Evolutionary conservation across 1,284 basidiomycete genomes (phyloP), one percentile per base, ranked within the genome.

Genomic region (Hymenochaete sp.): DNA sequence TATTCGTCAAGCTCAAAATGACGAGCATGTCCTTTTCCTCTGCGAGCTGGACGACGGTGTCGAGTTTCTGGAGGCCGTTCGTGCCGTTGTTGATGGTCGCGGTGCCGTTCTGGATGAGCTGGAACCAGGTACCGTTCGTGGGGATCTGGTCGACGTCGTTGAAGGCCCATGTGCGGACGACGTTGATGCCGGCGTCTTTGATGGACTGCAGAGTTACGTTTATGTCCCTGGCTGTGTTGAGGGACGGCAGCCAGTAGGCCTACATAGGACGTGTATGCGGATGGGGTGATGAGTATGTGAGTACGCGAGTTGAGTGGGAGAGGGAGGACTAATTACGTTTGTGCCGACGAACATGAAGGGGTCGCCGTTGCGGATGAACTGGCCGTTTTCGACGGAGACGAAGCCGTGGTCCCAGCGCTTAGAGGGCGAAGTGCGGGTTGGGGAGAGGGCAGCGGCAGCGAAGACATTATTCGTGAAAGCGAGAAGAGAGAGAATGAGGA

Each of bases 271-370:
- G n/a, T n/a, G n/a, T n/a, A n/a, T n/a, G n/a, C n/a, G n/a, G n/a
- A n/a, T n/a, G n/a, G n/a, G n/a, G n/a, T n/a, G n/a, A n/a, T n/a
- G n/a, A n/a, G n/a, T n/a, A n/a, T n/a, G n/a, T n/a, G n/a, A n/a
- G n/a, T n/a, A n/a, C n/a, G n/a, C n/a, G n/a, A n/a, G n/a, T n/a
- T n/a, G n/a, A n/a, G n/a, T n/a, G n/a, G n/a, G n/a, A n/a, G n/a
- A n/a, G n/a, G n/a, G n/a, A n/a, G n/a, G n/a, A n/a, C n/a, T n/a
- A n/a, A n/a, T n/a, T n/a, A n/a, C n/a, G 51, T 78, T 79, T 1
- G 81, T 79, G 11, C 79, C 82, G 31, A 79, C 60, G 52, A 76
- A 79, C 22, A 60, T 62, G 55, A 82, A 71, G 4, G 62, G 53
- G 44, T 66, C 70, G 54, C 73, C 75, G 45, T 78, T 77, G 26